Evolutionary conservation across 305 asterid species (phyloP).

Genomic region (Fraxinus greggii): DNA sequence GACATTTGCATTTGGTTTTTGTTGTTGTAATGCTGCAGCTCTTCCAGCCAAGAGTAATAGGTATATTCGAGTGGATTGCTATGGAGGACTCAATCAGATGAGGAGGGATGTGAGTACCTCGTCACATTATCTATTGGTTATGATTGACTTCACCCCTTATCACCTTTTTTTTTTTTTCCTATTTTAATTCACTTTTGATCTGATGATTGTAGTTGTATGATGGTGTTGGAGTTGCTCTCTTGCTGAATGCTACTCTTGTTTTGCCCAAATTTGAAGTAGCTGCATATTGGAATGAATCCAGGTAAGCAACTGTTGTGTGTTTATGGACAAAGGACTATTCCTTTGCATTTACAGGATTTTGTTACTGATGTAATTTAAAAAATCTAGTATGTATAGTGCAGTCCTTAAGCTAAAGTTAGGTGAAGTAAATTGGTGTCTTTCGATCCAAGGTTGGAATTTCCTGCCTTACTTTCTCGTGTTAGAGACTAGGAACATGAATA

Average conservation of each 20-base stretch:
- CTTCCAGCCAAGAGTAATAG: constrained; percentile 79
- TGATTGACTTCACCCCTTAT: not conserved
- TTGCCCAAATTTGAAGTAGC: constrained; percentile 94
- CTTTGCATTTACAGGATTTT: not conserved
- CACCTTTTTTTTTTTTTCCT: not conserved
- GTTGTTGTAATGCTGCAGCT: constrained; percentile 95
- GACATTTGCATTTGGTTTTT: constrained; percentile 86
- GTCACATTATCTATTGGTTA: not conserved
- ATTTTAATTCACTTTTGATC: not conserved
- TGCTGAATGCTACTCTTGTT: constrained; percentile 94
- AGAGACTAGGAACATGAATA: not conserved
- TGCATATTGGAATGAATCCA: constrained; percentile 95
- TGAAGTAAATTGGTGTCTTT: not conserved
- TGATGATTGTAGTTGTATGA: constrained; percentile 72
- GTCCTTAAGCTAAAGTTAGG: not conserved
- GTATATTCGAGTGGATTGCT: constrained; percentile 89
- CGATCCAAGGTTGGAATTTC: not conserved
- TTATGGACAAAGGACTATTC: constrained; percentile 6
- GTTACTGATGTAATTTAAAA: not conserved
- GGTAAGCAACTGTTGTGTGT: constrained; percentile 40
- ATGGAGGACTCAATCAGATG: constrained; percentile 98
- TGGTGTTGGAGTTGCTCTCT: constrained; percentile 91
- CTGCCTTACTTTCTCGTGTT: not conserved
- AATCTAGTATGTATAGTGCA: not conserved
- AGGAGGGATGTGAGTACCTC: constrained; percentile 84